Evolutionary conservation across 1,139 yeast genomes (phyloP).

Genomic region (Zygotorulaspora mrakii): DNA sequence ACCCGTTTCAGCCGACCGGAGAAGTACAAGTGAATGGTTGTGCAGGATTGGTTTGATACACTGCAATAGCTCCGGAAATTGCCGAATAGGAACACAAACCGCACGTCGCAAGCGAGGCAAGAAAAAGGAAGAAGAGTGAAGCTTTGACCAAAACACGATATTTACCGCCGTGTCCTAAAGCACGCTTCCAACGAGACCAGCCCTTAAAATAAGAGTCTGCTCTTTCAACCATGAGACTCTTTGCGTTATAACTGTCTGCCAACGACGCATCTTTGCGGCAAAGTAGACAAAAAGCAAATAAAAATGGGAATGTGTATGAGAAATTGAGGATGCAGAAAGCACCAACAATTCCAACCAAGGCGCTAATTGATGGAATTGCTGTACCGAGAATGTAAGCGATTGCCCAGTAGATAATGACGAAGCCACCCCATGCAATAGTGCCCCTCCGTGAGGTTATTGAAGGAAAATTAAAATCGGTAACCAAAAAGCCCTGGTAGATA

Average conservation of each 20-base stretch:
- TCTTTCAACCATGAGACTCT: conserved; percentile 33
- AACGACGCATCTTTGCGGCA: conserved; percentile 39
- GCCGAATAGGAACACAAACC: conserved; percentile 18
- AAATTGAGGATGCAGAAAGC: conserved; percentile 48
- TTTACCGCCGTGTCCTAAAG: conserved; percentile 13
- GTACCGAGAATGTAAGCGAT: conserved; percentile 47
- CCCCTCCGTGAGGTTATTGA: conserved; percentile 37
- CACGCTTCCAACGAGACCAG: conserved; percentile 18
- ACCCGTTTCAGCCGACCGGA: conserved; percentile 13
- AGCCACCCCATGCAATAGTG: conserved; percentile 38
- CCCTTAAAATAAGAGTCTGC: conserved; percentile 33
- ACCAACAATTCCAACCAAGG: conserved; percentile 49
- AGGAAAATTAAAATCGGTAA: conserved; percentile 39
- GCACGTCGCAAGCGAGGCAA: conserved; percentile 17
- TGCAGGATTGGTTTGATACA: conserved; percentile 14
- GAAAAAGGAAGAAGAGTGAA: conserved; percentile 14
- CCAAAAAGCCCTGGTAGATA: conserved; percentile 40
- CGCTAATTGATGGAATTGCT: conserved; percentile 51
- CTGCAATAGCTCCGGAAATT: conserved; percentile 15
- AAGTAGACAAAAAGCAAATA: conserved; percentile 39
- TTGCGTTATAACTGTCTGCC: conserved; percentile 37
- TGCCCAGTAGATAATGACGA: conserved; percentile 43
- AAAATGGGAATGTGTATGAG: conserved; percentile 46
- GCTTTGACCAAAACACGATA: conserved; percentile 8
- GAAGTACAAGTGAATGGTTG: conserved; percentile 17